Evolutionary conservation across 2,329 filamentous ascomycete genomes (phyloP).

Genomic region (Fusarium humuli): DNA sequence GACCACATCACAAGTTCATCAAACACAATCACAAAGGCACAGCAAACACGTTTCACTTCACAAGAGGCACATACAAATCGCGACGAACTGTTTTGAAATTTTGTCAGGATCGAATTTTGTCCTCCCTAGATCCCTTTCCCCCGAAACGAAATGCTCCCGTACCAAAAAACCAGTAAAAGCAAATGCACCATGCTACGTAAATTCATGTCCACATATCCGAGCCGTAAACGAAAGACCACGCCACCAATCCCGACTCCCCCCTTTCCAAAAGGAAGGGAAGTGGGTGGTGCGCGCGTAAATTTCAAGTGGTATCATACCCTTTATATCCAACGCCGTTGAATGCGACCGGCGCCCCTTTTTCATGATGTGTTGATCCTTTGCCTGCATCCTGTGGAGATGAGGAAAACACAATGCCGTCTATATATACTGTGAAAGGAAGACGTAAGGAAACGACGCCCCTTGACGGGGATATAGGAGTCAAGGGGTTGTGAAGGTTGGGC

Average conservation of each 20-base stretch:
- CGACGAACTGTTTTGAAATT: slow-evolving; percentile 23
- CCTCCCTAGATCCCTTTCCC: slow-evolving; percentile 25
- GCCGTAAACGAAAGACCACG: slow-evolving; percentile 17
- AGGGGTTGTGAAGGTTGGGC: not conserved
- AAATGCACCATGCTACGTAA: slow-evolving; percentile 27
- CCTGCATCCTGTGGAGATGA: slow-evolving; percentile 17
- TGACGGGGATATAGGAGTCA: slow-evolving; percentile 8
- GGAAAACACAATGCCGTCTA: slow-evolving; percentile 24
- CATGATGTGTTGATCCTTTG: slow-evolving; percentile 13
- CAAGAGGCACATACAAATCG: slow-evolving; percentile 10
- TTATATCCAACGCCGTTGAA: slow-evolving; percentile 47
- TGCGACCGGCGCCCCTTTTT: slow-evolving; percentile 42
- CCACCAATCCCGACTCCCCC: not conserved
- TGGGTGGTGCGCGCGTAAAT: slow-evolving; percentile 15
- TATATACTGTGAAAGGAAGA: slow-evolving; percentile 30
- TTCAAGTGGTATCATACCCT: slow-evolving; percentile 41
- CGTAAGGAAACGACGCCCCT: slow-evolving; percentile 24
- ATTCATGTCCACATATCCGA: slow-evolving; percentile 22
- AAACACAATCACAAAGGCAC: slow-evolving; percentile 2
- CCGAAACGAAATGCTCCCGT: slow-evolving; percentile 25
- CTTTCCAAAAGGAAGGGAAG: not conserved
- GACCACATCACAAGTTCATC: not conserved
- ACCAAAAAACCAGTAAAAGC: slow-evolving; percentile 26
- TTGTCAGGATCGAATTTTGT: slow-evolving; percentile 15
- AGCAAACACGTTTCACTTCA: slow-evolving; percentile 20